Evolutionary conservation across 2,329 filamentous ascomycete species (phyloP).

Genomic region (Arthrobotrys iridis): DNA sequence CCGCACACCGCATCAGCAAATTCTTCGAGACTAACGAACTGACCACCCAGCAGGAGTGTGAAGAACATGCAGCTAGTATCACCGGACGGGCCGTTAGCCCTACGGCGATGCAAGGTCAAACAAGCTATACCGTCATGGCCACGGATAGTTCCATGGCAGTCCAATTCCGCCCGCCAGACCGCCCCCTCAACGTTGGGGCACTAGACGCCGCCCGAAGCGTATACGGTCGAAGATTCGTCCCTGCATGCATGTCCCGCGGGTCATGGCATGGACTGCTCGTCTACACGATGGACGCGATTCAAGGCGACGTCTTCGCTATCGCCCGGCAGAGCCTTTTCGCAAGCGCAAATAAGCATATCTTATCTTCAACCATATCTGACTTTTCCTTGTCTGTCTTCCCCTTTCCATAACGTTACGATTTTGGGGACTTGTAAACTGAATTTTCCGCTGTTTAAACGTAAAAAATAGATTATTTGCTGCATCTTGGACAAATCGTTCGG

Average conservation of each 20-base stretch:
- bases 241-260: not conserved
- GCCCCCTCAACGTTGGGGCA: not conserved
- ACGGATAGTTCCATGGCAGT: not conserved
- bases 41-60: constrained; percentile 1
- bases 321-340: not conserved
- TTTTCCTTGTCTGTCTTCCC: not conserved
- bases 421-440: not conserved
- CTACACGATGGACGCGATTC: not conserved
- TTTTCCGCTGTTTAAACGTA: not conserved
- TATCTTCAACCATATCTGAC: not conserved
- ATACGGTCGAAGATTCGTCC: not conserved
- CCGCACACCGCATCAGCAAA: not conserved
- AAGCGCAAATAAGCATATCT: not conserved
- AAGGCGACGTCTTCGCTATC: constrained; percentile 1
- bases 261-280: constrained; percentile 7
- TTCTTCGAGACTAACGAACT: constrained; percentile 11
- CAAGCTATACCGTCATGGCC: not conserved
- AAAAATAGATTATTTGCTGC: not conserved
- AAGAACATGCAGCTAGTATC: not conserved
- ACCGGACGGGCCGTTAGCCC: not conserved
- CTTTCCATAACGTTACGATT: not conserved
- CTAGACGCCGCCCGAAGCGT: not conserved
- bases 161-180: constrained; percentile 5
- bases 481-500: not conserved
- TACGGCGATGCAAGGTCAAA: not conserved